Evolutionary conservation across 2,329 filamentous ascomycete species (phyloP).

Genomic region (Claviceps humidiphila): DNA sequence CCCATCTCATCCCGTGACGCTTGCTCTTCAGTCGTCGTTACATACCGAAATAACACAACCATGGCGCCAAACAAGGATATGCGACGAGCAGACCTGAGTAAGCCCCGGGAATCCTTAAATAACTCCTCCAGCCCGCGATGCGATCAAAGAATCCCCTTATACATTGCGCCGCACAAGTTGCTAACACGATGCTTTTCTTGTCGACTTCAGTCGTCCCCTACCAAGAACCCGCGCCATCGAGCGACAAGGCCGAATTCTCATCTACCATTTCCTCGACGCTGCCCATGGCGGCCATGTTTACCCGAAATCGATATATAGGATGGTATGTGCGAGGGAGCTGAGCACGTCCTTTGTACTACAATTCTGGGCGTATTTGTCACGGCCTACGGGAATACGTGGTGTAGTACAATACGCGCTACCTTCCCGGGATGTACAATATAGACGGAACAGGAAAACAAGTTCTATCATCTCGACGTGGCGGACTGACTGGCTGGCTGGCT

Average conservation of each 20-base stretch:
- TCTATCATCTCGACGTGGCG: too few relatives aligned
- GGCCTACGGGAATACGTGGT: too few relatives aligned
- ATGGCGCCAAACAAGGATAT: constrained; percentile 32
- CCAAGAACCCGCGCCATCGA: constrained; percentile 57
- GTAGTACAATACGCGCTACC: too few relatives aligned
- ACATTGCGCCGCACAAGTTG: too few relatives aligned
- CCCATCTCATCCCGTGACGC: neutral
- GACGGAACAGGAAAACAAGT: too few relatives aligned
- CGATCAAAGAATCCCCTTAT: too few relatives aligned
- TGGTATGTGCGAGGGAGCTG: constrained; percentile 31
- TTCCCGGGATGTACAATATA: too few relatives aligned
- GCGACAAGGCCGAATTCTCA: constrained; percentile 53
- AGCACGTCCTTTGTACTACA: too few relatives aligned
- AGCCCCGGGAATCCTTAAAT: constrained; percentile 7
- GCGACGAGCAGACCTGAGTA: constrained; percentile 31
- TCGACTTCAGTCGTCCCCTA: constrained; percentile 68
- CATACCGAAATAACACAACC: constrained; percentile 1
- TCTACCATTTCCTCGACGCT: constrained; percentile 64
- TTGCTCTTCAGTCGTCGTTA: neutral
- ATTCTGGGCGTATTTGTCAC: too few relatives aligned
- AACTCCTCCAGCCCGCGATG: neutral
- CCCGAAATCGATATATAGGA: constrained; percentile 68
- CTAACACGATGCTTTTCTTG: neutral
- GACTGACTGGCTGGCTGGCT: too few relatives aligned
- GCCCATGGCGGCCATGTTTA: constrained; percentile 94